Evolutionary conservation across 2,329 filamentous ascomycete genomes (phyloP), one percentile per base, ranked within the genome.

Genomic region (Xylariales sp.): DNA sequence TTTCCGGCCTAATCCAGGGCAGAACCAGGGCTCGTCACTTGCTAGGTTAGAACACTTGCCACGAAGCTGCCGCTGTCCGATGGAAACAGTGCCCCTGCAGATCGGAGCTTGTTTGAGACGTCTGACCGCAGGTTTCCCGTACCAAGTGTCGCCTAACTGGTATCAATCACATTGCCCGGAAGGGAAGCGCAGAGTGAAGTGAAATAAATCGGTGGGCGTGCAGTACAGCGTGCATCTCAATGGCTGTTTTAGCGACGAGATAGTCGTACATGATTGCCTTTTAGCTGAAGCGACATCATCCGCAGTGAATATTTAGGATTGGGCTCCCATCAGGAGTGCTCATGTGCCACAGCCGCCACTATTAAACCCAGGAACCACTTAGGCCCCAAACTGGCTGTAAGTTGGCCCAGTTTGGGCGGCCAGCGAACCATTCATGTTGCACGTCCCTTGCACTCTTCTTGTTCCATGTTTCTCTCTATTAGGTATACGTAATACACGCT

Each of bases 81-180:
- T 39, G 46, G 36, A 54, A 67, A 63, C 64, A 56, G 23, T 32
- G 45, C 64, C 69, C 69, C 69, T 71, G 69, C 69, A 71, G 69
- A 71, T 71, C 69, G 10, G 34, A n/a, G 9, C 53, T 58, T 48
- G 66, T 69, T 61, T 62, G 64, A 67, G 59, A 45, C 39, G 39
- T 41, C 39, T 41, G 39, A 41, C 39, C 39, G 10, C 14, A 41
- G 14, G 39, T 41, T 41, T 41, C 39, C 14, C 39, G 59, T 64
- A 64, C 53, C 45, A 50, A 55, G 32, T 32, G 32, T 36, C 10
- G 36, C 50, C 28, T 53, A 10, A 14, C 12, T 43, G 9, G 43
- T 14, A 43, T 43, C 18, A 43, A 43, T 23, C 36, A 34, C 54
- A 23, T 23, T 23, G 23, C 23, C 18, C 23, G 3, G 41, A 41